These are phyloP conservation scores for Fusarium pininemorale DNA, from an alignment of 2,329 filamentous ascomycete genomes.

Conservation along the genomic window DNA sequence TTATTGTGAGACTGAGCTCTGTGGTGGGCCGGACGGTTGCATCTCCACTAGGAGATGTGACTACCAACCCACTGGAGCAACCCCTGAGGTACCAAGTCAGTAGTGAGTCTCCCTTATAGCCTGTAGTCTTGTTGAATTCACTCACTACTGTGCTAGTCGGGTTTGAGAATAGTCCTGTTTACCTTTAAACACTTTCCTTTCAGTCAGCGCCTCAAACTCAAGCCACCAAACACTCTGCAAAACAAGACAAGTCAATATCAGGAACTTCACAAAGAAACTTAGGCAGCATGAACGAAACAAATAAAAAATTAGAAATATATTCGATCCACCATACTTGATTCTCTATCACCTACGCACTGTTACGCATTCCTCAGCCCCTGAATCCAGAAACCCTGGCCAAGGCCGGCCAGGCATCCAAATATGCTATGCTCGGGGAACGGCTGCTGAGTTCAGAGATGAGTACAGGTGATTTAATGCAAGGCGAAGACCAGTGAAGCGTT, in stretches of 20 bases:
- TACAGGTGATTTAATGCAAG: rapidly evolving
- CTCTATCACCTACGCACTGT: too few relatives aligned
- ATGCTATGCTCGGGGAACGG: too few relatives aligned
- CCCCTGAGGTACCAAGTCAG: too few relatives aligned
- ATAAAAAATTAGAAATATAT: rapidly evolving
- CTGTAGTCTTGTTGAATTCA: rapidly evolving
- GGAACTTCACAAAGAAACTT: not conserved
- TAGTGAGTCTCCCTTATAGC: too few relatives aligned
- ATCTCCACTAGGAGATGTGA: not conserved
- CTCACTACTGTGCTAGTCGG: not conserved
- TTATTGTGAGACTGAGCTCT: not conserved
- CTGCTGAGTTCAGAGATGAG: not conserved
- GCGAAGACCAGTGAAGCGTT: not conserved
- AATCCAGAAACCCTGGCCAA: too few relatives aligned
- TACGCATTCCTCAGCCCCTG: too few relatives aligned
- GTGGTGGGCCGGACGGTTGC: not conserved
- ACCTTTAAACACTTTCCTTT: not conserved
- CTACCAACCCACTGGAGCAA: not conserved
- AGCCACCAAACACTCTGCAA: not conserved
- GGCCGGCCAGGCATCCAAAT: too few relatives aligned
- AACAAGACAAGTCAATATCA: too few relatives aligned
- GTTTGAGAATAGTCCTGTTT: not conserved
- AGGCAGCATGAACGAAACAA: rapidly evolving
- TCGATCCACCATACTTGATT: not conserved
- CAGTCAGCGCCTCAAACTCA: not conserved